Conservation (phyloP, 2,329 filamentous ascomycete genomes). For the Paraphaeosphaeria minitans region DNA sequence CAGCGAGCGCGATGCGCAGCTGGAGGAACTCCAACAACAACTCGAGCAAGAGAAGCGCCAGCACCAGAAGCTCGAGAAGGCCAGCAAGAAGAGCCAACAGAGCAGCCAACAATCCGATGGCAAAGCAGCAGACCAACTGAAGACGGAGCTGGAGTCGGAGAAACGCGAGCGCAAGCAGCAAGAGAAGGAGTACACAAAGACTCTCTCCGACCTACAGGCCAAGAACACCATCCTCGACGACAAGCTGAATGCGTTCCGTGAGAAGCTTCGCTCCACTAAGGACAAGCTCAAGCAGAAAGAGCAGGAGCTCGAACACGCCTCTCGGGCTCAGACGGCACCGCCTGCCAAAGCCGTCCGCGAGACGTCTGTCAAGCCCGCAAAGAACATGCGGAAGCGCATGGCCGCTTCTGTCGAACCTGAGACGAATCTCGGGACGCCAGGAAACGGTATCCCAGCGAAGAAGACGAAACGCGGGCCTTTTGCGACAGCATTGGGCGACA, state of each 20-base stretch:
- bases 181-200: conserved; percentile 61
- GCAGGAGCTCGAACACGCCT: conserved; percentile 52
- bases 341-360: conserved; percentile 37
- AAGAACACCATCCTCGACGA: conserved; percentile 70
- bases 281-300: conserved; percentile 73
- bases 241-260: conserved; percentile 70
- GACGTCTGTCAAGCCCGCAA: conserved; percentile 42
- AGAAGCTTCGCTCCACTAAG: conserved; percentile 71
- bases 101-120: conserved; percentile 49
- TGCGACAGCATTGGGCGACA: conserved; percentile 71
- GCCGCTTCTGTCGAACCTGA: conserved; percentile 54
- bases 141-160: conserved; percentile 57
- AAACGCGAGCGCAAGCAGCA: conserved; percentile 58
- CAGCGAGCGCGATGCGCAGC: conserved; percentile 34
- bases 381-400: conserved; percentile 49
- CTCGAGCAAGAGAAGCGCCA: conserved; percentile 51
- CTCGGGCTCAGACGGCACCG: conserved; percentile 50
- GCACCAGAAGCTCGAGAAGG: conserved; percentile 40
- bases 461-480: conserved; percentile 57
- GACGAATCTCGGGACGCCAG: conserved; percentile 56
- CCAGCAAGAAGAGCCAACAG: conserved; percentile 48
- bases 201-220: conserved; percentile 64
- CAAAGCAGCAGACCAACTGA: conserved; percentile 55
- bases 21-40: conserved; percentile 39
- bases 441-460: conserved; percentile 53